phyloP scores from a whole-genome alignment of 2,329 filamentous ascomycete genomes.

The Botrytis porri region DNA sequence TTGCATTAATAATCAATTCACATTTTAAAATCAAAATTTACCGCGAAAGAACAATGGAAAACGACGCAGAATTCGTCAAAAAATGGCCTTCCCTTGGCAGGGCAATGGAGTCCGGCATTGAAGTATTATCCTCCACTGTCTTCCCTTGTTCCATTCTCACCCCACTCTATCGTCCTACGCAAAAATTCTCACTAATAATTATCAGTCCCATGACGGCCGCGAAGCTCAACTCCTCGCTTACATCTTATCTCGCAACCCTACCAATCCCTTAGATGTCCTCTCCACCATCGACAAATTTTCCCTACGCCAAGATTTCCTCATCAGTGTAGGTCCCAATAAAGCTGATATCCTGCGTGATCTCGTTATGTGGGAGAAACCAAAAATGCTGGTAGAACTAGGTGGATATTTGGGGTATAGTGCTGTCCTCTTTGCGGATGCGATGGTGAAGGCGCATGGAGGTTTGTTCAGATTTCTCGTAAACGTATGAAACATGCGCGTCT shows the following conservation, averaged over 20 bases:
- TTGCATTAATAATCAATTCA: background rate
- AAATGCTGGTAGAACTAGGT: constrained; percentile 71
- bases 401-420: constrained; percentile 81
- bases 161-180: rapidly evolving
- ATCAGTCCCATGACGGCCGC: constrained; percentile 61
- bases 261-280: constrained; percentile 61
- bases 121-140: background rate
- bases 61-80: background rate
- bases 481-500: background rate
- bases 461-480: background rate
- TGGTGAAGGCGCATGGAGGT: constrained; percentile 41
- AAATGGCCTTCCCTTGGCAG: background rate
- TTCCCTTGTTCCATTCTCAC: background rate
- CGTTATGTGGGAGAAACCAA: constrained; percentile 63
- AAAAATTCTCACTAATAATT: background rate
- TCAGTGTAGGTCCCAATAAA: constrained; percentile 75
- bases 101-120: background rate
- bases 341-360: constrained; percentile 65
- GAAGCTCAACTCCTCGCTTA: constrained; percentile 70
- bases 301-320: constrained; percentile 63
- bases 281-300: constrained; percentile 67
- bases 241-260: constrained; percentile 59
- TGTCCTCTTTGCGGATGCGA: constrained; percentile 67
- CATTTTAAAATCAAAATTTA: rapidly evolving
- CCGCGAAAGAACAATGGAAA: background rate